Evolutionary conservation across 2,329 filamentous ascomycete genomes (phyloP).

Genomic region (Pleomassaria siparia): DNA sequence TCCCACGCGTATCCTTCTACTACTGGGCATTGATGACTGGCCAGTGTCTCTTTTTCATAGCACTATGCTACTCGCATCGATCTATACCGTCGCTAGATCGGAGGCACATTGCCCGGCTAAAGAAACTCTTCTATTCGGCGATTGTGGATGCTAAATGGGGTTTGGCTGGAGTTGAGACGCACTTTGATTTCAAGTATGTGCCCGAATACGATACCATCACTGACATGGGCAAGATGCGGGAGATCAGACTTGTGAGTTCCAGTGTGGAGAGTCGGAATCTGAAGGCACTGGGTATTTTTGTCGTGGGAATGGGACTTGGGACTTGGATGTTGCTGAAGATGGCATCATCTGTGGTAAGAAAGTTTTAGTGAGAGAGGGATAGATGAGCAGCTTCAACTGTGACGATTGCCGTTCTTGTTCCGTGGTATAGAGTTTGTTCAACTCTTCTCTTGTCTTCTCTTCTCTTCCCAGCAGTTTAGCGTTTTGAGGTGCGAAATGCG

Average conservation of each 20-base stretch:
- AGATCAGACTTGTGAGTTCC: constrained; percentile 40
- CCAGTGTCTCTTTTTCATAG: constrained; percentile 68
- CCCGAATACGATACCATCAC: constrained; percentile 58
- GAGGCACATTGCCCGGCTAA: constrained; percentile 55
- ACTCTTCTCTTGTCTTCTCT: neutral
- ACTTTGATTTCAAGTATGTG: constrained; percentile 72
- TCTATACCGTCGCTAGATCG: constrained; percentile 52
- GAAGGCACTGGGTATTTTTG: constrained; percentile 47
- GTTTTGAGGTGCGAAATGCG: too few species aligned
- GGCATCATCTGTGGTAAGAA: constrained; percentile 18
- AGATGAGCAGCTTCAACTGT: too few species aligned
- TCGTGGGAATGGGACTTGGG: constrained; percentile 28
- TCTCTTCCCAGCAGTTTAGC: neutral
- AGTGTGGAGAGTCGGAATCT: constrained; percentile 52
- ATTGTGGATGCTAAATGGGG: constrained; percentile 66
- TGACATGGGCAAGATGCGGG: constrained; percentile 47
- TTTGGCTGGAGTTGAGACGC: constrained; percentile 60
- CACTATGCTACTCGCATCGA: constrained; percentile 56
- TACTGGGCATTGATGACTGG: constrained; percentile 63
- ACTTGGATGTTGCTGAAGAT: constrained; percentile 28
- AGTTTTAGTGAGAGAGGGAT: constrained; percentile 15
- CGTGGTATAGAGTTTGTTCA: too few species aligned
- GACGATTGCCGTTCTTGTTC: too few species aligned
- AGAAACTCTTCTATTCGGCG: constrained; percentile 59
- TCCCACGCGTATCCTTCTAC: constrained; percentile 59